phyloP scores from a whole-genome alignment of 2,329 filamentous ascomycete species.

The Colletotrichum nymphaeae region DNA sequence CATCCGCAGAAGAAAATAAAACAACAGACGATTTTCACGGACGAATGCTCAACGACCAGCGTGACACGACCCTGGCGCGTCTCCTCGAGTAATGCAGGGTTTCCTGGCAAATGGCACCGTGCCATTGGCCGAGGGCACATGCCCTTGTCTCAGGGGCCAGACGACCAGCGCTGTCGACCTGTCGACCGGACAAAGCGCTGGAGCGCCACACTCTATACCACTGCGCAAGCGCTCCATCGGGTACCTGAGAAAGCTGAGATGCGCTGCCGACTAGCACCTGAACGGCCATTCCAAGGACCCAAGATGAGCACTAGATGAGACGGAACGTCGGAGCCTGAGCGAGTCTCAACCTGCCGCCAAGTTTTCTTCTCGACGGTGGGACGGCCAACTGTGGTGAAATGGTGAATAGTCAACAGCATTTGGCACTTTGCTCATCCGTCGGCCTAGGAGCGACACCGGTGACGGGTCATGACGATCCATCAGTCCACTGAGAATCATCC shows the following conservation, averaged over 20 bases:
- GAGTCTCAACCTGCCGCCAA: slow-evolving; percentile 8
- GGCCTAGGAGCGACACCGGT: neutral
- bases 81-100: slow-evolving; percentile 11
- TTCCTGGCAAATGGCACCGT: slow-evolving; percentile 3
- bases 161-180: slow-evolving; percentile 1
- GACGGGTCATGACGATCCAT: neutral
- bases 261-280: neutral
- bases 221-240: slow-evolving; percentile 4
- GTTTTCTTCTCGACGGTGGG: neutral
- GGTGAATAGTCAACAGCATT: no score
- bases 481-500: slow-evolving; percentile 12
- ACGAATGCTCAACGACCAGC: neutral
- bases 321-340: neutral
- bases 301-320: slow-evolving; percentile 16
- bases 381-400: neutral
- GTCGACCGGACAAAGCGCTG: slow-evolving; percentile 22
- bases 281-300: neutral
- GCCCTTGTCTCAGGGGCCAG: slow-evolving; percentile 20
- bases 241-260: neutral
- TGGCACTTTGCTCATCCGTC: neutral
- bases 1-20: neutral
- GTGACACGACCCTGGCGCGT: slow-evolving; percentile 24
- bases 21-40: neutral
- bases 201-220: slow-evolving; percentile 14
- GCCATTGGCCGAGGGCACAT: slow-evolving; percentile 19